Percentiles rank a stretch among this genome's conserved stretches.
Evolutionary conservation across 495 filamentous ascomycete genomes (phyloP).

Genomic region (Ascodesmis nigricans): DNA sequence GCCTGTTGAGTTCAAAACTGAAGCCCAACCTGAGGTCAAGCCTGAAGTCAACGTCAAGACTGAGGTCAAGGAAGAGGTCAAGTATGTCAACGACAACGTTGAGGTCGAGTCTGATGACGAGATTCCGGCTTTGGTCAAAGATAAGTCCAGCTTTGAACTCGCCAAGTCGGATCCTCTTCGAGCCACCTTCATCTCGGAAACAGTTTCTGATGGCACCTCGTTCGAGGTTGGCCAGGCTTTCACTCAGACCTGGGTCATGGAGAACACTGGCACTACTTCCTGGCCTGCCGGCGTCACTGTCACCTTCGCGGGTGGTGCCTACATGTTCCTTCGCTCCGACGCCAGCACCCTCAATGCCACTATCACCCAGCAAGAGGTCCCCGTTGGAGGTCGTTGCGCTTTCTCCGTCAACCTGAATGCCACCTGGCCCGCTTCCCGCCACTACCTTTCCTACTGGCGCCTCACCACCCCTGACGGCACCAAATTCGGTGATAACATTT

Average conservation of each 20-base stretch:
- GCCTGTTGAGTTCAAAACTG: constrained; percentile 22
- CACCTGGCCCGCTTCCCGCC: constrained; percentile 41
- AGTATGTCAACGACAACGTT: constrained; percentile 11
- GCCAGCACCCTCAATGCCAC: constrained; percentile 54
- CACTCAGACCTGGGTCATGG: constrained; percentile 76
- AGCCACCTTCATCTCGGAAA: constrained; percentile 55
- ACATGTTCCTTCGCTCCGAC: constrained; percentile 71
- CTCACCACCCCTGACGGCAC: constrained; percentile 59
- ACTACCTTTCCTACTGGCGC: constrained; percentile 87
- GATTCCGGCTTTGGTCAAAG: not conserved
- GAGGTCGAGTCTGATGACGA: constrained; percentile 19
- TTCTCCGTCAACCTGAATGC: constrained; percentile 75
- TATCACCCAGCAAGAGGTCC: constrained; percentile 41
- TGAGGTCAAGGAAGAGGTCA: constrained; percentile 20
- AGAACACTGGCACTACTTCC: constrained; percentile 50
- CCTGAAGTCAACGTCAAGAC: constrained; percentile 19
- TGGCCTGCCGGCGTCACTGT: constrained; percentile 87
- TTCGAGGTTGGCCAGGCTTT: constrained; percentile 48
- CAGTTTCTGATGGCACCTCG: constrained; percentile 52
- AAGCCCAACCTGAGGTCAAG: too few species aligned
- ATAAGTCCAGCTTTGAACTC: not conserved
- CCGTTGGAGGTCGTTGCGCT: constrained; percentile 45
- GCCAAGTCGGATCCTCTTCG: constrained; percentile 5
- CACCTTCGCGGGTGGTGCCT: constrained; percentile 78
- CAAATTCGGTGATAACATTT: constrained; percentile 77